Percentiles rank a stretch among this genome's conserved stretches.
Conservation (phyloP, 2,329 filamentous ascomycete species). For the Ophiosphaerella herpotricha region DNA sequence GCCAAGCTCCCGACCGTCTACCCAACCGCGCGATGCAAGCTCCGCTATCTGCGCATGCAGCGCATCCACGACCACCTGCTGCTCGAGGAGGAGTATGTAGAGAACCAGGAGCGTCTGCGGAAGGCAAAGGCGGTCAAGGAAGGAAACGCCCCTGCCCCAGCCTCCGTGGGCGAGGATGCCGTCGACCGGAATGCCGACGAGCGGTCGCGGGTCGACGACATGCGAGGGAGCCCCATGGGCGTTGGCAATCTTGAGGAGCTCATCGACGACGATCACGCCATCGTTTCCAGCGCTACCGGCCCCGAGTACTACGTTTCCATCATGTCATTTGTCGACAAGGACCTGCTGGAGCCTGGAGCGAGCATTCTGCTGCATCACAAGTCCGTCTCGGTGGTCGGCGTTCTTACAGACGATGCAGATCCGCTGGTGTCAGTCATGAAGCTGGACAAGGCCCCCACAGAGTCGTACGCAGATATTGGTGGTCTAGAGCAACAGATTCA, state of each 20-base stretch:
- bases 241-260: slow-evolving; percentile 97
- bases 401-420: slow-evolving; percentile 94
- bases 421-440: slow-evolving; percentile 98
- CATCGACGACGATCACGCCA: slow-evolving; percentile 98
- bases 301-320: slow-evolving; percentile 99
- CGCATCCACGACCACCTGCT: slow-evolving; percentile 96
- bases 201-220: slow-evolving; percentile 92
- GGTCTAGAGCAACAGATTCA: slow-evolving; percentile 95
- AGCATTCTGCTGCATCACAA: slow-evolving; percentile 97
- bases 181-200: slow-evolving; percentile 92
- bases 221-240: slow-evolving; percentile 98
- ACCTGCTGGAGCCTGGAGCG: slow-evolving; percentile 92
- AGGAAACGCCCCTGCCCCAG: slow-evolving; percentile 61
- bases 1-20: slow-evolving; percentile 94
- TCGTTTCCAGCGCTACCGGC: slow-evolving; percentile 95
- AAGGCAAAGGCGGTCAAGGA: slow-evolving; percentile 74
- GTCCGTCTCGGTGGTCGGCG: slow-evolving; percentile 95
- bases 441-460: slow-evolving; percentile 96
- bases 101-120: slow-evolving; percentile 95
- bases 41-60: slow-evolving; percentile 96
- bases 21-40: slow-evolving; percentile 95
- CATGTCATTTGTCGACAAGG: slow-evolving; percentile 99
- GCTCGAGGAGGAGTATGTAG: slow-evolving; percentile 97
- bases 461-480: slow-evolving; percentile 98
- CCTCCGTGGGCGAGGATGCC: slow-evolving; percentile 69